Evolutionary conservation across 116 monocot species (phyloP), one percentile per base, ranked within the genome.

Genomic region (Iris pallida): DNA sequence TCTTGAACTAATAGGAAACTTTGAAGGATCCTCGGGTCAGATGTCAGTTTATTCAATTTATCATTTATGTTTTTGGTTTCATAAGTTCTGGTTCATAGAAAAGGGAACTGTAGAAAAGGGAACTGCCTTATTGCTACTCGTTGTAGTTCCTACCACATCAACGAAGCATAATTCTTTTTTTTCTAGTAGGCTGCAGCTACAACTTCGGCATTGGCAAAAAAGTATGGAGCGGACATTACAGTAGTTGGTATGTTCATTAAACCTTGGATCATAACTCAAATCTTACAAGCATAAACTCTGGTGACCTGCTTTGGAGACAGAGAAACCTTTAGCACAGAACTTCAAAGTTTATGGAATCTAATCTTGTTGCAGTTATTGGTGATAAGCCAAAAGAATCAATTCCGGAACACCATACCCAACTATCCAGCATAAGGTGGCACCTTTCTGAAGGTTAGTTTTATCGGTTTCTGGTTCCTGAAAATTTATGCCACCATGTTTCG

Each of bases 201-300:
- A 11, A 85, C 92, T 19, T 69, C 96, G 42, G 68, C 89, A 55
- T 77, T 97, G 51, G 96, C 96, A 5, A 97, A 97, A 57, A 92
- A 83, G 68, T 89, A 87, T 74, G 96, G 96, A 58, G 92, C 96
- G 42, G 83, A 92, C 66, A 97, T 97, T 12, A 97, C 96, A 47
- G 96, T 97, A 55, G 92, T 97, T 63, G 96, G 96, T 97, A 89
- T 55, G 80, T 17, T 61, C 53, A 58, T 65, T 42, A 43, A 79
- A 57, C 18, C 45, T 62, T 30, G 30, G 30, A 30, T 3, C 30
- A 30, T 30, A 30, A 30, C 30, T 30, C 3, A 30, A 30, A 30
- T 30, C 2, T 30, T 65, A 66, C 13, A 13, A 16, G 12, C 14
- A 53, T 54, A 42, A 67, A 54, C 53, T 67, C 42, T 55, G 42